A percentile compares a stretch with the other conserved stretches of the same genome.
Conservation (phyloP, 2,329 filamentous ascomycete genomes). For the Calycina marina region DNA sequence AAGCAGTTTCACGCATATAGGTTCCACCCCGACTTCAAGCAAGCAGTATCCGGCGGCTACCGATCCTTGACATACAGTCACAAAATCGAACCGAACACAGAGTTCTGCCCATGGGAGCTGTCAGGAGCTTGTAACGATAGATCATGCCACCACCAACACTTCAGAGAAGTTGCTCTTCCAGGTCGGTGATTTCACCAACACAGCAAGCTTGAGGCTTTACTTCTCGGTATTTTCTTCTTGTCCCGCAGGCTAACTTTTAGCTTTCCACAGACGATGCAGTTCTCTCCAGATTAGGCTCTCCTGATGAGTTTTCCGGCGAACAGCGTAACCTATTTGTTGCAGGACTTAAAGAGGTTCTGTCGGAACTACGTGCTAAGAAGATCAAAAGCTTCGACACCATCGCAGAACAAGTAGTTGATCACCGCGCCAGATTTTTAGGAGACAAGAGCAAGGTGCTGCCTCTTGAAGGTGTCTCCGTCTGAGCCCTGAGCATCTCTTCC, state of each 20-base stretch:
- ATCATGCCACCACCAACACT: slow-evolving; percentile 69
- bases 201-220: slow-evolving; percentile 11
- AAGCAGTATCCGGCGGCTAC: slow-evolving; percentile 59
- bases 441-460: slow-evolving; percentile 49
- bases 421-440: slow-evolving; percentile 47
- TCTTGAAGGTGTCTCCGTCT: slow-evolving; percentile 28
- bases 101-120: slow-evolving; percentile 65
- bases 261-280: slow-evolving; percentile 50
- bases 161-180: slow-evolving; percentile 53
- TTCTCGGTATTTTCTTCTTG: slow-evolving; percentile 18
- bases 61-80: slow-evolving; percentile 90
- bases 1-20: slow-evolving; percentile 76
- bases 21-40: slow-evolving; percentile 65
- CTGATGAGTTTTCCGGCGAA: slow-evolving; percentile 47
- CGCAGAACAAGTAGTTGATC: slow-evolving; percentile 51
- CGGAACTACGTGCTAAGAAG: slow-evolving; percentile 41
- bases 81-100: slow-evolving; percentile 61
- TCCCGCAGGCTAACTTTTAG: slow-evolving; percentile 25
- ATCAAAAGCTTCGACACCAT: slow-evolving; percentile 53
- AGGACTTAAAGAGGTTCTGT: slow-evolving; percentile 46
- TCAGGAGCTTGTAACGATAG: slow-evolving; percentile 58
- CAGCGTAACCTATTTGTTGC: slow-evolving; percentile 45
- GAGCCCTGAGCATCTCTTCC: slow-evolving; percentile 4
- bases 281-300: slow-evolving; percentile 54
- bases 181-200: slow-evolving; percentile 45